Evolutionary conservation across 257 asterid genomes (phyloP).

Genomic region (Rehmannia glutinosa): DNA sequence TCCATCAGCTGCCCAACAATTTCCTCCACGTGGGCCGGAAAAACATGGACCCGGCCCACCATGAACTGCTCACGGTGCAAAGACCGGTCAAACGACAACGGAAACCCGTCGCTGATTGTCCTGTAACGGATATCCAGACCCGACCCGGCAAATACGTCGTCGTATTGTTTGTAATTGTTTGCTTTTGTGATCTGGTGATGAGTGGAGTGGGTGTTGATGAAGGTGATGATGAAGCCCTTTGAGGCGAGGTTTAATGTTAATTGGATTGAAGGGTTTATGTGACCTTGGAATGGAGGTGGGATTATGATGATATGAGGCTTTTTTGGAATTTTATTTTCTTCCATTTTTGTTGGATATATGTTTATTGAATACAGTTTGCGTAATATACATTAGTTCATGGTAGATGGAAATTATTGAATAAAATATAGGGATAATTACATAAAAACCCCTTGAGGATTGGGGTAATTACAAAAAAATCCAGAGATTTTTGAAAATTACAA

Average conservation of each 20-base stretch:
- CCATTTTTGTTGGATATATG: background rate
- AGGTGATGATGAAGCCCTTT: conserved; percentile 44
- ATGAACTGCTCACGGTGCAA: conserved; percentile 19
- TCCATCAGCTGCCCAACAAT: conserved; percentile 17
- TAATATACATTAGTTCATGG: too few relatives aligned
- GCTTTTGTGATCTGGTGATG: conserved; percentile 41
- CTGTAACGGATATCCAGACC: conserved; percentile 50
- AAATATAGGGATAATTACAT: too few relatives aligned
- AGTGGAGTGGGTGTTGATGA: conserved; percentile 38
- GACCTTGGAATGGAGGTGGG: conserved; percentile 44
- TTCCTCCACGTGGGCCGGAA: conserved; percentile 35
- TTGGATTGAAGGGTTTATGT: conserved; percentile 46
- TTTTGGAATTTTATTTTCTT: background rate
- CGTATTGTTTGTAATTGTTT: background rate
- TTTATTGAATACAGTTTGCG: too few relatives aligned
- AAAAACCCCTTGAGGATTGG: too few relatives aligned
- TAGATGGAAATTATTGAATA: too few relatives aligned
- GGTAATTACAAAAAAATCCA: too few relatives aligned
- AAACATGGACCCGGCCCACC: conserved; percentile 24
- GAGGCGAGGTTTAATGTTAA: conserved; percentile 51
- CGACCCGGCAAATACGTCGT: conserved; percentile 33
- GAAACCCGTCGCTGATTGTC: conserved; percentile 51
- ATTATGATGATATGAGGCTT: conserved; percentile 20
- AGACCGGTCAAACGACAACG: conserved; percentile 34
- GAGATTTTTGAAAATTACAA: too few relatives aligned